Percentiles rank a stretch among this genome's conserved stretches.
Evolutionary conservation across 2,329 filamentous ascomycete genomes (phyloP).

Genomic region (Pseudogymnoascus sp.): DNA sequence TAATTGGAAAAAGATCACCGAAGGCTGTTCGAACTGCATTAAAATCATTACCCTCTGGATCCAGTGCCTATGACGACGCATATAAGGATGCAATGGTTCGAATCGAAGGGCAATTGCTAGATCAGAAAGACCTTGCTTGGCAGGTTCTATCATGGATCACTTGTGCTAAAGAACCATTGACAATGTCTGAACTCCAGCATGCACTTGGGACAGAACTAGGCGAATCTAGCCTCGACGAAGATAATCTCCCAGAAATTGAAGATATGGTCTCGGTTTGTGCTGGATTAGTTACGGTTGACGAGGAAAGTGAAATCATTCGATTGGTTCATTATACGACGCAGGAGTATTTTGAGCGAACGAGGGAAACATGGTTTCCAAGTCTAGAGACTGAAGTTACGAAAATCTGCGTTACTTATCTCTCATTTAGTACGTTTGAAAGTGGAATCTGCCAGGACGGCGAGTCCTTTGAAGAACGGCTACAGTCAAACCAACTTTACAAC

Average conservation of each 20-base stretch:
- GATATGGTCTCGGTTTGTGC: conserved; percentile 15
- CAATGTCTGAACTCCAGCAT: conserved; percentile 25
- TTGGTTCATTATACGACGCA: conserved; percentile 27
- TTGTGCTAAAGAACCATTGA: conserved; percentile 21
- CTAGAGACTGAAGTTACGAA: conserved; percentile 11
- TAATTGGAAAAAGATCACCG: conserved; percentile 21
- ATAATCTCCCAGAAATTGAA: conserved; percentile 16
- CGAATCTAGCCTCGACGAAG: conserved; percentile 15
- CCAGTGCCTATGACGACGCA: conserved; percentile 10
- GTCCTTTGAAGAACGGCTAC: conserved; percentile 6
- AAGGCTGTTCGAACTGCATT: conserved; percentile 26
- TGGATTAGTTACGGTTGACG: conserved; percentile 19
- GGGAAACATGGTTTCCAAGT: conserved; percentile 11
- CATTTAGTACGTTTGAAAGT: conserved; percentile 23
- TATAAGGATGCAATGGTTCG: conserved; percentile 26
- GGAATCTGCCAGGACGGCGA: conserved; percentile 12
- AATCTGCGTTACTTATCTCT: conserved; percentile 22
- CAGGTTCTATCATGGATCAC: conserved; percentile 19
- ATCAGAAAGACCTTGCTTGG: conserved; percentile 24
- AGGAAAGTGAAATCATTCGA: conserved; percentile 16
- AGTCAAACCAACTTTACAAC: conserved; percentile 12
- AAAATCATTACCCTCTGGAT: conserved; percentile 21
- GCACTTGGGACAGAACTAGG: conserved; percentile 25
- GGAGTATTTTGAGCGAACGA: conserved; percentile 32
- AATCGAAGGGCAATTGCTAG: conserved; percentile 25